A percentile compares a stretch with the other conserved stretches of the same genome.
phyloP scores from a whole-genome alignment of 306 rosid species.

The Lupinus albus region DNA sequence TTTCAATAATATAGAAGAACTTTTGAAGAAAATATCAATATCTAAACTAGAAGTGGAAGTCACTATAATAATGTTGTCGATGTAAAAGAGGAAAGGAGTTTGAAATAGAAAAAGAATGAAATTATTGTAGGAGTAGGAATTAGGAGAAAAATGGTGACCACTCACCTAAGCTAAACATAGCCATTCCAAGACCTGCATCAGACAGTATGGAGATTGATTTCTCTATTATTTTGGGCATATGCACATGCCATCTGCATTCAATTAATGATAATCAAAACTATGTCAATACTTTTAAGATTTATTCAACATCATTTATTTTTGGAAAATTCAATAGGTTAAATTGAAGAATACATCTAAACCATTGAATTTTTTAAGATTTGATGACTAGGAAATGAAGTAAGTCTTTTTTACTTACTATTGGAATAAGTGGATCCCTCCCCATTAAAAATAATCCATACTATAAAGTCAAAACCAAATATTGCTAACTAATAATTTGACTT shows the following conservation, averaged over 20 bases:
- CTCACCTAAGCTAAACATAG: constrained; percentile 99
- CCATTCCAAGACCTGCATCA: constrained; percentile 99
- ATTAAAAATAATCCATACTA: background rate
- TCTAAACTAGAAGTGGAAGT: constrained; percentile 10
- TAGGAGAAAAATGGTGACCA: constrained; percentile 39
- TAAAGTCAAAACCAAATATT: constrained; percentile 25
- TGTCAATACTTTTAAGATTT: constrained; percentile 10
- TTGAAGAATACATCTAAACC: too few relatives aligned
- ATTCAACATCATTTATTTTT: too few relatives aligned
- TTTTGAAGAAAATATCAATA: background rate
- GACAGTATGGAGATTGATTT: constrained; percentile 92
- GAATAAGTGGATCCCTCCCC: too few relatives aligned
- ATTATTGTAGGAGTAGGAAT: constrained; percentile 32
- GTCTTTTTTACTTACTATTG: too few relatives aligned
- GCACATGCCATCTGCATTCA: constrained; percentile 78
- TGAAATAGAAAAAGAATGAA: constrained; percentile 23
- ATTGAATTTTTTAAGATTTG: too few relatives aligned
- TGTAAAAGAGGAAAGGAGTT: constrained; percentile 31
- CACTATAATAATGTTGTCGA: background rate
- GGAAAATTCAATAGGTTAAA: too few relatives aligned
- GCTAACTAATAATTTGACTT: constrained; percentile 2
- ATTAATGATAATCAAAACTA: constrained; percentile 19
- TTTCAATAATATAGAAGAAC: background rate
- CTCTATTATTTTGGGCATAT: constrained; percentile 78
- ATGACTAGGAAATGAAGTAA: too few relatives aligned